These are phyloP conservation scores for Tricholoma sp. DNA, from an alignment of 768 basidiomycete genomes.

Conservation along the genomic window DNA sequence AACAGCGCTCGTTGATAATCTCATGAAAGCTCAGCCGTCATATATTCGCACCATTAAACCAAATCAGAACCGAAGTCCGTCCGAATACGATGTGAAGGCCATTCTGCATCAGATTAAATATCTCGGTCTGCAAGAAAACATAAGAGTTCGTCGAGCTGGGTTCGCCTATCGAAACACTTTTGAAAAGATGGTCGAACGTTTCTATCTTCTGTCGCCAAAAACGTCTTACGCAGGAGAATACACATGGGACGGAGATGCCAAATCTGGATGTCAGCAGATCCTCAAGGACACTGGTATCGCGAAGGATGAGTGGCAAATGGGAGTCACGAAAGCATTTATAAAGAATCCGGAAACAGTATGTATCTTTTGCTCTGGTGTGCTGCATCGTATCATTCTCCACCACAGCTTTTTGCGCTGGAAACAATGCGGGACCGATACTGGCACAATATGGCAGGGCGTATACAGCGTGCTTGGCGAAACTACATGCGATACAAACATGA, in stretches of 20 bases:
- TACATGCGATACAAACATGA: constrained; percentile 95
- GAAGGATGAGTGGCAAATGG: constrained; percentile 99
- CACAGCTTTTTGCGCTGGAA: constrained; percentile 92
- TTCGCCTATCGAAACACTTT: constrained; percentile 99
- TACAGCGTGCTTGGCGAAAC: constrained; percentile 94
- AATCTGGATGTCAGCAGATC: constrained; percentile 89
- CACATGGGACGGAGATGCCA: constrained; percentile 88
- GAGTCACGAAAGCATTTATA: constrained; percentile 96
- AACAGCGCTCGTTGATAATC: constrained; percentile 90
- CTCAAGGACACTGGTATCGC: constrained; percentile 93
- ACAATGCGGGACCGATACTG: constrained; percentile 99
- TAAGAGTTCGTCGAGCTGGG: constrained; percentile 93
- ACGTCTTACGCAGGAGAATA: constrained; percentile 99
- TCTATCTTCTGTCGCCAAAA: constrained; percentile 90
- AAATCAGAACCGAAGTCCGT: constrained; percentile 89
- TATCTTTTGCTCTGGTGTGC: constrained; percentile 3
- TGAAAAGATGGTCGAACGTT: constrained; percentile 98
- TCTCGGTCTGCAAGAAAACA: constrained; percentile 96
- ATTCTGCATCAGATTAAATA: constrained; percentile 99
- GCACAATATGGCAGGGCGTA: constrained; percentile 99
- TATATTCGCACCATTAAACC: constrained; percentile 99
- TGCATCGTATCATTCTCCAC: constrained; percentile 6
- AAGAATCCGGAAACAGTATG: constrained; percentile 97
- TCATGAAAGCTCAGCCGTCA: constrained; percentile 95
- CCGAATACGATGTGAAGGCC: constrained; percentile 92